These are phyloP conservation scores for Backusella morwellensis DNA, from an alignment of 192 early-diverging fungal species.

Conservation along the genomic window DNA sequence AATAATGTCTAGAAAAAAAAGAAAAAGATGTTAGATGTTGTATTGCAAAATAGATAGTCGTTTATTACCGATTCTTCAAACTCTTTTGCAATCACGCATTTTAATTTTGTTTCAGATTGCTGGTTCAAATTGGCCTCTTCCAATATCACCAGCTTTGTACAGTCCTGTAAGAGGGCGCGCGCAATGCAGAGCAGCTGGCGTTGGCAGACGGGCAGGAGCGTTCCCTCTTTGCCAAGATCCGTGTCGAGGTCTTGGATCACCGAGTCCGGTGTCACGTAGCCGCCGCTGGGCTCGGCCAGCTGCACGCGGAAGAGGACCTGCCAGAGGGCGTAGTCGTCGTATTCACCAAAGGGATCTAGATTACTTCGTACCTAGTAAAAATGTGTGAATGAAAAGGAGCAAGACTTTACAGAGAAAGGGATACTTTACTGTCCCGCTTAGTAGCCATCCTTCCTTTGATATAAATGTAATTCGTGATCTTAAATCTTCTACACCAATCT, in stretches of 20 bases:
- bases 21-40: not conserved
- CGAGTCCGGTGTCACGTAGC: not conserved
- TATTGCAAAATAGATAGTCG: not conserved
- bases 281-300: slow-evolving; percentile 30
- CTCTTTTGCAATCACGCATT: slow-evolving; percentile 72
- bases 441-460: slow-evolving; percentile 69
- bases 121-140: slow-evolving; percentile 88
- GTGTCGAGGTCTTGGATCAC: slow-evolving; percentile 33
- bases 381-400: not conserved
- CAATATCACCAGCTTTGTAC: slow-evolving; percentile 60
- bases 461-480: slow-evolving; percentile 72
- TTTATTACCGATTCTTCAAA: slow-evolving; percentile 57
- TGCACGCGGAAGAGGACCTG: slow-evolving; percentile 61
- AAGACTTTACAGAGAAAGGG: slow-evolving; percentile 6
- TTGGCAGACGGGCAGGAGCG: slow-evolving; percentile 35
- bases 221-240: slow-evolving; percentile 32
- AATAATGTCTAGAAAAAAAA: slow-evolving; percentile 36
- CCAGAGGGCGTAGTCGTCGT: slow-evolving; percentile 66
- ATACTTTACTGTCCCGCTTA: slow-evolving; percentile 53
- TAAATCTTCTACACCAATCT: slow-evolving; percentile 74
- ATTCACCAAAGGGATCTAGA: slow-evolving; percentile 52
- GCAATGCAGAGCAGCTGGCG: slow-evolving; percentile 48
- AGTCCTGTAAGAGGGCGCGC: slow-evolving; percentile 45
- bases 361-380: slow-evolving; percentile 53
- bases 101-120: slow-evolving; percentile 77